Base-by-base conservation (phyloP, 2,329 filamentous ascomycete genomes). In the Tolypocladium cylindrosporum region DNA sequence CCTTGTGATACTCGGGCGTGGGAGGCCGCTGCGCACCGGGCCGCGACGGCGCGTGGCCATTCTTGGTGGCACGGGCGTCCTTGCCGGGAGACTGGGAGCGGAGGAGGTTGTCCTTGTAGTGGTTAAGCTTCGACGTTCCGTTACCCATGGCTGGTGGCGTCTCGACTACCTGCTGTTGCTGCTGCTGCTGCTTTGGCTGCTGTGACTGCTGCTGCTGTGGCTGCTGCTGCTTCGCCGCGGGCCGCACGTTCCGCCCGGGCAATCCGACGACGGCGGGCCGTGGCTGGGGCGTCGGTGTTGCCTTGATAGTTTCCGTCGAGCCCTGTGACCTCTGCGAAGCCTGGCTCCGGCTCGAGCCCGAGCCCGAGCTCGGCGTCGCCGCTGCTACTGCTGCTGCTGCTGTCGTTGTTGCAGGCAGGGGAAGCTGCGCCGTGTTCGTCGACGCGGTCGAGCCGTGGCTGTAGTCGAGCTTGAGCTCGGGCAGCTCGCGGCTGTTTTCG, bases 391-490 rank as follows among this genome's bases (percentile, higher is more conserved):
- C 41, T 21, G 21, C 24, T 24, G 55, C 34, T 14, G 45, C 41
- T 3, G 24, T 36, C 5, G 21, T 36, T 36, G 36, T 36, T 21
- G 21, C 27, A 24, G 21, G 21, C 2, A 31, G 27, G 31, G 16
- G 34, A 27, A 14, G 14, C 36, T 37, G 31, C 24, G 50, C n/a
- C 1, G 62, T 53, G 14, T 58, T 37, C 27, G 65, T 64, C 42
- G 72, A 70, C 21, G 74, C 75, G 5, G 79, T 81, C 24, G 79
- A 82, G 42, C 79, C 79, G 68, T 81, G 74, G 58, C 77, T 81
- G 45, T 69, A 65, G 54, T 75, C 66, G 57, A 83, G 70, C 59
- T 78, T 78, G 55, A 83, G 74, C 58, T 77, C 74, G 10, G 78
- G 68, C 5, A 83, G 72, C 53, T 77, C 74, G 40, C 78, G 66